These are phyloP conservation scores for Eremothecium sinecaudum DNA, from an alignment of 1,139 yeast species.

Conservation along the genomic window DNA sequence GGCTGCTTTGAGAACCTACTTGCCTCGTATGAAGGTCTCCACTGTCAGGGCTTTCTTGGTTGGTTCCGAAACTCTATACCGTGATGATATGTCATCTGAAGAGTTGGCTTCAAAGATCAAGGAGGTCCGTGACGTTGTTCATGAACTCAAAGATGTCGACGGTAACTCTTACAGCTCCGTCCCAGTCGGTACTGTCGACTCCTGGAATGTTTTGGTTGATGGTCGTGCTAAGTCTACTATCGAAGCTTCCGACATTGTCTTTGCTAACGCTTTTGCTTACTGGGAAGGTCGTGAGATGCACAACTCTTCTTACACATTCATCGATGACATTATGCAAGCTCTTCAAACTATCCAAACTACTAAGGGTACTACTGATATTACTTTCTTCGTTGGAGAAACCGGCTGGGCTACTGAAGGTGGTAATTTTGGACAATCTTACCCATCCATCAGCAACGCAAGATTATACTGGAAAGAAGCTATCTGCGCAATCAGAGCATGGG, in stretches of 20 bases:
- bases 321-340: conserved; percentile 95
- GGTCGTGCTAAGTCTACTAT: conserved; percentile 63
- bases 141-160: conserved; percentile 60
- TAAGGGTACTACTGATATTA: conserved; percentile 76
- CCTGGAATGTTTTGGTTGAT: conserved; percentile 88
- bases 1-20: conserved; percentile 52
- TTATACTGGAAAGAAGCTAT: conserved; percentile 78
- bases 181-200: conserved; percentile 89
- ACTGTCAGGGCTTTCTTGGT: conserved; percentile 69
- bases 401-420: conserved; percentile 97
- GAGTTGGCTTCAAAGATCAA: conserved; percentile 56
- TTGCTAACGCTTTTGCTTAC: conserved; percentile 93
- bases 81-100: conserved; percentile 65
- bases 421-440: conserved; percentile 51
- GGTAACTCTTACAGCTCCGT: conserved; percentile 64
- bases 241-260: conserved; percentile 69
- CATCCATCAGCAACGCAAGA: conserved; percentile 65
- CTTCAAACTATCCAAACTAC: conserved; percentile 73
- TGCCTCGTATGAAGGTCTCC: conserved; percentile 59
- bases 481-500: conserved; percentile 93
- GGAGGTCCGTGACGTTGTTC: conserved; percentile 47
- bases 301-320: conserved; percentile 80
- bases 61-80: conserved; percentile 88
- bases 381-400: conserved; percentile 96
- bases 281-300: conserved; percentile 91